Evolutionary conservation across 192 early-diverging fungal genomes (phyloP), one percentile per base, ranked within the genome.

Genomic region (Obelidium mucronatum): DNA sequence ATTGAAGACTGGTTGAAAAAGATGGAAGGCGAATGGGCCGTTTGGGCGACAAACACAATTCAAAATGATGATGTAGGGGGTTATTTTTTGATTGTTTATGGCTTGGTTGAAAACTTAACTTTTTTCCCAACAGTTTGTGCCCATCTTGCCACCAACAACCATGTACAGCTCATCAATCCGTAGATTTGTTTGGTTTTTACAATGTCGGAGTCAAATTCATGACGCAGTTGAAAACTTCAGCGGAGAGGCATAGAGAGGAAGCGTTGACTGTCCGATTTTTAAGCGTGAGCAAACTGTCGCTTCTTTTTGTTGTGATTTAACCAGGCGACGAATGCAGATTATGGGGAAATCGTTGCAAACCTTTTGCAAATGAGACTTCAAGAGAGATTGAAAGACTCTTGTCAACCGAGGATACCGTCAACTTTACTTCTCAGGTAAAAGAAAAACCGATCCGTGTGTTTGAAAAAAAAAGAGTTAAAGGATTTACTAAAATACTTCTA

Each of bases 121-220:
- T 40, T 60, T 2, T 30, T 24, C 24, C 0, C 3, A 37, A 26
- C 61, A 78, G 80, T 85, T 66, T 78, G 85, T 33, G 85, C 85
- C 77, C 65, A 83, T 37, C 78, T 75, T 68, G 78, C 85, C 54
- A 61, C 87, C 87, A 28, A 61, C 71, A n/a, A 55, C 73, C 36
- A 81, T 87, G 30, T 85, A 92, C 78, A 95, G 94, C 1, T 89
- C 92, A 3, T 95, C 93, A 2, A 89, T 94, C 36, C 82, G 91
- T 24, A n/a, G 93, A 95, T 76, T 68, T 95, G 3, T 95, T 95
- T 78, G 88, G 89, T n/a, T 89, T 88, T 56, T 94, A 94, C 78
- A 86, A 93, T 66, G 85, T 88, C 63, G 90, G 91, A 3, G 70
- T 94, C 56, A 85, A 88, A 22, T 95, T 92, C 73, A 74, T 94